phyloP scores from a whole-genome alignment of 192 early-diverging fungal species.

The Backusella liffmaniae region DNA sequence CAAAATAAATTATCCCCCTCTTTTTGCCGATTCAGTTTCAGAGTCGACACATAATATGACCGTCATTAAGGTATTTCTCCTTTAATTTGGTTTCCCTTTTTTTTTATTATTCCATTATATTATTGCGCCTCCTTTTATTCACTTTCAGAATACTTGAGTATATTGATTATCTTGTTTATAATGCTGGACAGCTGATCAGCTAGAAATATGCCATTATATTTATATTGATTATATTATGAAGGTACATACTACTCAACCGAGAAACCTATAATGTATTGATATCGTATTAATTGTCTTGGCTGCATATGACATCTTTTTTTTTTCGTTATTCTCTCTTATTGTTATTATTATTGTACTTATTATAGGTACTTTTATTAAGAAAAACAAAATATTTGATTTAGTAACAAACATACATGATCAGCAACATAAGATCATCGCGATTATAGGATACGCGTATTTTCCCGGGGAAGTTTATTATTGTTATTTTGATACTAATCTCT shows the following conservation, averaged over 20 bases:
- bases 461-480: too few species aligned
- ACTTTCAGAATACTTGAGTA: neutral
- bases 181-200: too few species aligned
- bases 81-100: neutral
- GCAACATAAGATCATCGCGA: neutral
- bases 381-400: neutral
- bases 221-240: too few species aligned
- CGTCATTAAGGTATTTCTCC: neutral
- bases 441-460: neutral
- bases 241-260: neutral
- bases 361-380: too few species aligned
- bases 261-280: neutral
- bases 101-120: neutral
- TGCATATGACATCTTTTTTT: neutral
- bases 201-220: too few species aligned
- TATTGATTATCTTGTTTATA: neutral
- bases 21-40: neutral
- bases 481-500: neutral
- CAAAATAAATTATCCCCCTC: neutral
- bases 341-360: neutral
- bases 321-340: neutral
- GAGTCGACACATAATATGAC: neutral
- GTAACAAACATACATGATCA: neutral
- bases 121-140: neutral
- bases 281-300: neutral